phyloP scores from a whole-genome alignment of 140 eudicot species.

The Erigeron philadelphicus region DNA sequence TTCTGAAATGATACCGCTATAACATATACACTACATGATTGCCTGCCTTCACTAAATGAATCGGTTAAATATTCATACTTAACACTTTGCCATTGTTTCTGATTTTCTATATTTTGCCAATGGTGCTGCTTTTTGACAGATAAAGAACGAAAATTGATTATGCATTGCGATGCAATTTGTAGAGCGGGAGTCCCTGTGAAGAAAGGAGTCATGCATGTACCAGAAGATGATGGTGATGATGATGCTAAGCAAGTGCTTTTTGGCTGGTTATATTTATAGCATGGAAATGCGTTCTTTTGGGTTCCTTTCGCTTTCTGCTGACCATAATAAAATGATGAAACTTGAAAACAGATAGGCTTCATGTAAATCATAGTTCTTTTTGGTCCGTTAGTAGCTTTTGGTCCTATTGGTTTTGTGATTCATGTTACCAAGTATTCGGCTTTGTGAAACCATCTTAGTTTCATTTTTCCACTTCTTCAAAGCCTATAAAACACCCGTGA shows the following conservation, averaged over 20 bases:
- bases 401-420: slow-evolving; percentile 26
- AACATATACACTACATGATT: too few species aligned
- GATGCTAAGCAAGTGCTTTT: slow-evolving; percentile 13
- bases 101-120: neutral
- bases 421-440: slow-evolving; percentile 22
- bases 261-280: slow-evolving; percentile 18
- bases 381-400: slow-evolving; percentile 27
- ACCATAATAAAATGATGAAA: slow-evolving; percentile 28
- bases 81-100: neutral
- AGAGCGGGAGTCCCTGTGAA: slow-evolving; percentile 10
- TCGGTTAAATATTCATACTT: neutral
- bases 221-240: neutral
- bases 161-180: slow-evolving; percentile 26
- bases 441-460: slow-evolving; percentile 25
- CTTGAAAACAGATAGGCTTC: slow-evolving; percentile 24
- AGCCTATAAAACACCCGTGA: neutral
- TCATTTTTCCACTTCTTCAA: slow-evolving; percentile 22
- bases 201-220: slow-evolving; percentile 12
- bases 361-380: slow-evolving; percentile 29
- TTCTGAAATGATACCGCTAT: neutral
- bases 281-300: slow-evolving; percentile 15
- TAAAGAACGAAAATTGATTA: slow-evolving; percentile 28
- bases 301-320: slow-evolving; percentile 19
- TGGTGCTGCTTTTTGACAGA: slow-evolving; percentile 14
- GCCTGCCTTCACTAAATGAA: too few species aligned